Percentiles rank a stretch among this genome's conserved stretches.
Conservation (phyloP, 441 rosid genomes). For the Gossypium gossypioides region DNA sequence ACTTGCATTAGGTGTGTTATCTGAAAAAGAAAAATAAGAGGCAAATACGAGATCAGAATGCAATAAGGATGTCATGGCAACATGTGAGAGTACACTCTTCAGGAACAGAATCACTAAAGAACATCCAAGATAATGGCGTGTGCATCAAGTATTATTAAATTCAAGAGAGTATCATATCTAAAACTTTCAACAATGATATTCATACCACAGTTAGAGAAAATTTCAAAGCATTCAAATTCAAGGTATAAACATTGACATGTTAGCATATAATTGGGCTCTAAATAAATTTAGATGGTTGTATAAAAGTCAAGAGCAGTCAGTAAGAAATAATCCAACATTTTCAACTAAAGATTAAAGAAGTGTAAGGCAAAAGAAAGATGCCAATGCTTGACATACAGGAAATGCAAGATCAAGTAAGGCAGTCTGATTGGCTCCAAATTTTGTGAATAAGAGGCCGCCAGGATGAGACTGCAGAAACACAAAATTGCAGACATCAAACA, state of each 20-base stretch:
- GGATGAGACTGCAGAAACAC: constrained; percentile 68
- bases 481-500: neutral
- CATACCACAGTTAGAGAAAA: neutral
- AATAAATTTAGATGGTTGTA: neutral
- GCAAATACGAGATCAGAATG: neutral
- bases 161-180: neutral
- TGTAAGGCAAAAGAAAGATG: neutral
- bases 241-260: neutral
- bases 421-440: constrained; percentile 90
- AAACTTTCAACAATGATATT: neutral
- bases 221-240: neutral
- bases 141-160: neutral
- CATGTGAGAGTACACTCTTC: neutral
- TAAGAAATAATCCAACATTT: neutral
- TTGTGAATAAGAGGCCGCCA: constrained; percentile 89
- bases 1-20: neutral
- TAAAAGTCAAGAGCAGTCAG: neutral
- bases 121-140: neutral
- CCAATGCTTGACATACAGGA: constrained; percentile 49
- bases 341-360: neutral
- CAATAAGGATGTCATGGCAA: neutral
- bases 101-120: neutral
- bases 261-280: neutral
- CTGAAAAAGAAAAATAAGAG: neutral
- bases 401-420: constrained; percentile 88